Evolutionary conservation across 257 asterid genomes (phyloP), one percentile per base, ranked within the genome.

Genomic region (Primulina huaijiensis): DNA sequence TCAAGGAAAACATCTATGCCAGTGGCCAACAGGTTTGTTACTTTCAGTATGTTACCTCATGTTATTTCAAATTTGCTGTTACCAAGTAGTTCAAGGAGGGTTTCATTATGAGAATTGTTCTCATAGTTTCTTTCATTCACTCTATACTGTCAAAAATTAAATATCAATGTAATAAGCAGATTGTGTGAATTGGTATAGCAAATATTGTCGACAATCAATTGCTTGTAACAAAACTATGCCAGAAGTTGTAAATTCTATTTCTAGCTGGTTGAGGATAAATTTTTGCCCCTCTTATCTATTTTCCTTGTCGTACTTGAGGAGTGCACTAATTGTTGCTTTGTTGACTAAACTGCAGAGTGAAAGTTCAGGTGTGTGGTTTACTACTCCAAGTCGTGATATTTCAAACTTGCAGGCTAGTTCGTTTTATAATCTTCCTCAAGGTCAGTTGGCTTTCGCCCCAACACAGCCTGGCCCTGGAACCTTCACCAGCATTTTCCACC

Each of bases 381-480:
- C 90, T 17, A 67, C 86, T 50, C 88, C 95, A 5, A 77, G 83
- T 67, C 89, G 92, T 56, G 97, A 92, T 76, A 75, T 92, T 5
- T 80, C 95, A 58, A 68, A 90, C 70, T 57, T 92, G 81, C 97
- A 77, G 72, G 88, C 89, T 63, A 88, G 88, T 82, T 79, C 98
- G 1, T 89, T 88, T 78, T 92, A 88, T 82, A 90, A 85, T 76
- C 83, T 88, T 80, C 89, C 98, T 62, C 97, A 82, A 75, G 89
- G 96, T 61, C 97, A 89, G 75, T 75, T 92, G 84, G 86, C 93
- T 72, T 88, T 89, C 23, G 6, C 91, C 73, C 92, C 92, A 30
- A 68, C 89, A 4, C 96, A 87, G 81, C 84, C 90, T 17, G 91
- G 93, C 62, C 96, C 86, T 34, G 94, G 95, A 67, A 64, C 94